Percentiles rank a stretch among this genome's conserved stretches.
Evolutionary conservation across 2,329 filamentous ascomycete genomes (phyloP).

Genomic region (Paecilomyces sp.): DNA sequence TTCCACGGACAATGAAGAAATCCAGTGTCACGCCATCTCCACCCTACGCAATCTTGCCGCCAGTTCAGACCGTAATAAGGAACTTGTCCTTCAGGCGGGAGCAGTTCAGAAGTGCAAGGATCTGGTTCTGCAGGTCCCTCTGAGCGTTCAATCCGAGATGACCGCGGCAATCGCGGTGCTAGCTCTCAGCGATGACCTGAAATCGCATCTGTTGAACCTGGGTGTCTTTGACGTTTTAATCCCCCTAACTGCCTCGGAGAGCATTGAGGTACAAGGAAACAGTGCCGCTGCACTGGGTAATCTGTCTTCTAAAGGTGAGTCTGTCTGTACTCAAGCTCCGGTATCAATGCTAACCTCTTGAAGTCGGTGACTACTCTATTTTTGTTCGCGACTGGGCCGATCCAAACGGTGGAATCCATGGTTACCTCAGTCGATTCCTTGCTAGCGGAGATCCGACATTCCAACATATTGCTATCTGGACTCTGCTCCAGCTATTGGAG

Average conservation of each 20-base stretch:
- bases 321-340: not conserved
- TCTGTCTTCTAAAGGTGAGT: slow-evolving; percentile 86
- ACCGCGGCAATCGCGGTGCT: slow-evolving; percentile 97
- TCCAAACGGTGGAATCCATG: slow-evolving; percentile 89
- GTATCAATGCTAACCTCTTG: slow-evolving; percentile 3
- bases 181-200: slow-evolving; percentile 90
- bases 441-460: slow-evolving; percentile 94
- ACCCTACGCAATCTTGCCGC: slow-evolving; percentile 92
- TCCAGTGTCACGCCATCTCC: slow-evolving; percentile 97
- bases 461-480: slow-evolving; percentile 99
- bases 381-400: slow-evolving; percentile 93
- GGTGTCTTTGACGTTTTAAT: slow-evolving; percentile 96
- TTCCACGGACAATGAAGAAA: slow-evolving; percentile 95
- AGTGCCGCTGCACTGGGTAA: slow-evolving; percentile 94
- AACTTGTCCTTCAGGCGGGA: slow-evolving; percentile 90
- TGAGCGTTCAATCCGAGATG: slow-evolving; percentile 98
- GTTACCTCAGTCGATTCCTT: slow-evolving; percentile 87
- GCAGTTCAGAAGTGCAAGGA: slow-evolving; percentile 99
- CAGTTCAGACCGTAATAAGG: slow-evolving; percentile 96
- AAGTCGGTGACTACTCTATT: slow-evolving; percentile 93
- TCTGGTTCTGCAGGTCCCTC: slow-evolving; percentile 82
- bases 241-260: slow-evolving; percentile 86
- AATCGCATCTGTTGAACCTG: slow-evolving; percentile 79
- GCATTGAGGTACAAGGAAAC: slow-evolving; percentile 97
- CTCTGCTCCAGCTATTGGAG: slow-evolving; percentile 86